Percentiles rank a stretch among this genome's conserved stretches.
These are phyloP conservation scores for Termitomyces sp. DNA, from an alignment of 768 basidiomycete species.

Conservation along the genomic window DNA sequence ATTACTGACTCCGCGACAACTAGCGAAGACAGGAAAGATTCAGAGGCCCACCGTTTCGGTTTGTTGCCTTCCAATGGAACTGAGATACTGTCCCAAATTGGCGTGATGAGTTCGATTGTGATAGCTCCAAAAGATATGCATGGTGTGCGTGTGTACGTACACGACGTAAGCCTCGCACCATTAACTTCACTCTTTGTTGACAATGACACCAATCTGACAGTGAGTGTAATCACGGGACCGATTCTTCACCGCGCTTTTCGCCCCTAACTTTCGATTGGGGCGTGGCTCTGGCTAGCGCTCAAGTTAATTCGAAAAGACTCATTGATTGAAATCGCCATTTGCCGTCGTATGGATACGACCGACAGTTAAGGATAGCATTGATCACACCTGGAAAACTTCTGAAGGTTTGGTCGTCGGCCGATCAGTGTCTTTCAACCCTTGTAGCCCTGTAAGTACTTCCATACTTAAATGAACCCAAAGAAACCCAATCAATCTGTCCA, in stretches of 20 bases:
- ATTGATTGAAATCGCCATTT: too few relatives aligned
- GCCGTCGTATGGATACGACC: neutral
- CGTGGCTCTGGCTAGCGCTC: neutral
- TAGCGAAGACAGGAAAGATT: neutral
- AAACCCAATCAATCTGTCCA: too few relatives aligned
- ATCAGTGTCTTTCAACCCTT: neutral
- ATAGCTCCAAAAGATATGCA: neutral
- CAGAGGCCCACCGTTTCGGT: neutral
- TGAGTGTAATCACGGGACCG: neutral
- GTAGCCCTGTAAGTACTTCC: too few relatives aligned
- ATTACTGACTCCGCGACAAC: neutral
- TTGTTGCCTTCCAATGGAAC: too few relatives aligned
- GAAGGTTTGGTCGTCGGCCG: neutral
- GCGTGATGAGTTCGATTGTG: too few relatives aligned
- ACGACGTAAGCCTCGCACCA: too few relatives aligned
- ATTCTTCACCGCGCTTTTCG: neutral
- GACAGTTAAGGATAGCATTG: neutral
- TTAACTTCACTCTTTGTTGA: too few relatives aligned
- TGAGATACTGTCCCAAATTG: too few relatives aligned
- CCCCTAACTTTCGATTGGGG: neutral
- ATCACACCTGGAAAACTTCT: too few relatives aligned
- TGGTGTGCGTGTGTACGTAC: neutral
- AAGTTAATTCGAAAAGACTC: too few relatives aligned
- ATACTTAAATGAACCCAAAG: too few relatives aligned
- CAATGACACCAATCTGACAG: too few relatives aligned